Percentiles rank a stretch among this genome's conserved stretches.
These are phyloP conservation scores for Scutellaria galericulata DNA, from an alignment of 257 asterid genomes.

Conservation along the genomic window DNA sequence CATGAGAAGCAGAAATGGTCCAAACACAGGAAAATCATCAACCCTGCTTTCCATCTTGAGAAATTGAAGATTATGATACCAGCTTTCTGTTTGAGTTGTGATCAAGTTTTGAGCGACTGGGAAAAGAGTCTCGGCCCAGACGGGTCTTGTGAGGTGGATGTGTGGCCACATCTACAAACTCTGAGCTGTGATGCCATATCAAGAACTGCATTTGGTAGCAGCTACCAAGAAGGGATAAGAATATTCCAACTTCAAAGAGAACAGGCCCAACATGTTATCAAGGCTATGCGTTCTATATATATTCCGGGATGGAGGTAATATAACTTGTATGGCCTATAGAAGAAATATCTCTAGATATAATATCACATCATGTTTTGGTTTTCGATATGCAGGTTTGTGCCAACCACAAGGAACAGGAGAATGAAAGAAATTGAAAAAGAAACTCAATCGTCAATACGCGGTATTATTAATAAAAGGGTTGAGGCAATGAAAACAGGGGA, in stretches of 20 bases:
- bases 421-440: conserved; percentile 35
- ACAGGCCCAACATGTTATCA: conserved; percentile 27
- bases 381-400: conserved; percentile 30
- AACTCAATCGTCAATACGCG: conserved; percentile 23
- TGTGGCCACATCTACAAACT: conserved; percentile 51
- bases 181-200: conserved; percentile 51
- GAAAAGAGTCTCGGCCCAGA: conserved; percentile 27
- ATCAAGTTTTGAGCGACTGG: conserved; percentile 56
- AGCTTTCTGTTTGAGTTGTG: conserved; percentile 46
- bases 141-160: conserved; percentile 47
- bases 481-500: conserved; percentile 34
- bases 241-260: conserved; percentile 56
- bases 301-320: no score
- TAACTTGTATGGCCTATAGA: background rate
- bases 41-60: conserved; percentile 20
- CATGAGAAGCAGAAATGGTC: background rate
- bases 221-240: conserved; percentile 53
- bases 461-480: conserved; percentile 26
- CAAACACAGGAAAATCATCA: conserved; percentile 23
- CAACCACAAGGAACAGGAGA: conserved; percentile 37
- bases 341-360: no score
- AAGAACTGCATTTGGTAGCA: conserved; percentile 55
- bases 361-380: no score
- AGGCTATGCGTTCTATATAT: background rate
- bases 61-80: conserved; percentile 45